Evolutionary conservation across 257 asterid genomes (phyloP), one percentile per base, ranked within the genome.

Genomic region (Solanum chaucha): DNA sequence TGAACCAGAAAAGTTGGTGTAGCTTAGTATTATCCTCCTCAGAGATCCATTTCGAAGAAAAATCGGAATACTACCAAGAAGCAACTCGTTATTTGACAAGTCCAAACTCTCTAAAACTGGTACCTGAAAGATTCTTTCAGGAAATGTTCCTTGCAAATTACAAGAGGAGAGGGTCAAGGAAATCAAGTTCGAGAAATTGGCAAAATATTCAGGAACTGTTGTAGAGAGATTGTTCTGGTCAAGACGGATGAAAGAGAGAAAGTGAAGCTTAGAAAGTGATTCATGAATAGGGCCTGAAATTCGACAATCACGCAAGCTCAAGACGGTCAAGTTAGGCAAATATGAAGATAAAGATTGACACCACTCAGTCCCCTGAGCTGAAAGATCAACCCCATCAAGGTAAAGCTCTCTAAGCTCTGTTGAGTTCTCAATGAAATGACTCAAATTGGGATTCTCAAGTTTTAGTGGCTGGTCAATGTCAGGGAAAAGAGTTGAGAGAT

Each of bases 361-460:
- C 95, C 95, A 94, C 3, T 90, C 89, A 35, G n/a, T 82, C 14
- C 70, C 75, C 24, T 88, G 85, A n/a, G 93, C 22, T 7, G 93
- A 92, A 59, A 93, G 68, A 86, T 90, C 15, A 41, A 93, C 96
- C 3, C 86, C 59, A 80, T 94, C 94, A 36, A 93, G 96, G 87
- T 93, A 82, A 34, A 94, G 92, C 34, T 90, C 93, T 83, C 58
- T 88, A 24, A 94, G 92, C 24, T 80, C 82, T 2, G 86, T 65
- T 10, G 89, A 91, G 65, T 93, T 91, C 88, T 84, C 88, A 86
- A 91, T 89, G 35, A 95, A 90, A n/a, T 12, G 68, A 77, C 26
- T 59, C 86, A 95, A 59, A 85, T 89, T 90, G 17, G 96, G 96
- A 44, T 88, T 86, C 89, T 90, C 93, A 3, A 95, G 95, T 73